Evolutionary conservation across 2,329 filamentous ascomycete genomes (phyloP).

Genomic region (Aspergillus terreus): DNA sequence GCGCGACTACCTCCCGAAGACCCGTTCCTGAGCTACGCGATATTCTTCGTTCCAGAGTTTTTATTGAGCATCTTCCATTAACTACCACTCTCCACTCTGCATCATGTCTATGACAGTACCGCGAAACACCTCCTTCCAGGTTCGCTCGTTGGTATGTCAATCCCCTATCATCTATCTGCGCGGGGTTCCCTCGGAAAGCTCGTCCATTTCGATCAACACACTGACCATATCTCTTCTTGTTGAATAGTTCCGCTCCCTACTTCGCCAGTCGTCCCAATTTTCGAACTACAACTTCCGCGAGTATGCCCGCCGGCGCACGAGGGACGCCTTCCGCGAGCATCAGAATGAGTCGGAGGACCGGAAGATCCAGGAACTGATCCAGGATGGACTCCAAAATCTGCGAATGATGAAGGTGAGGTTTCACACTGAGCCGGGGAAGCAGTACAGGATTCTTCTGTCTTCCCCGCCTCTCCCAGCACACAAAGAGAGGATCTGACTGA

Average conservation of each 20-base stretch:
- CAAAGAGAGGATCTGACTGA: conserved; percentile 29
- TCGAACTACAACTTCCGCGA: conserved; percentile 96
- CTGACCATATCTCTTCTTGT: background rate
- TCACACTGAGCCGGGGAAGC: background rate
- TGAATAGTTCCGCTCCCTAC: conserved; percentile 79
- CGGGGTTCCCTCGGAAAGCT: background rate
- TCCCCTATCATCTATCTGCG: background rate
- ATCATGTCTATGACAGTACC: conserved; percentile 44
- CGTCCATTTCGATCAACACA: conserved; percentile 1
- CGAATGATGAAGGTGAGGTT: conserved; percentile 77
- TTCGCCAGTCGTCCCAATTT: conserved; percentile 83
- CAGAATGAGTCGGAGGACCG: conserved; percentile 68
- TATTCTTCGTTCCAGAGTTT: background rate
- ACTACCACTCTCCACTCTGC: conserved; percentile 8
- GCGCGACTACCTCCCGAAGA: background rate
- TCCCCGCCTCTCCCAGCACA: background rate
- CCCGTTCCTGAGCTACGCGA: background rate
- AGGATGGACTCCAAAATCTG: conserved; percentile 81
- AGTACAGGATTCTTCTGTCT: background rate
- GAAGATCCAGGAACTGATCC: conserved; percentile 80
- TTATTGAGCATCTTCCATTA: background rate
- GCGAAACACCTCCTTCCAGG: conserved; percentile 45
- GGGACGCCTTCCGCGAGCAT: conserved; percentile 85
- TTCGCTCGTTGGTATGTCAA: conserved; percentile 43
- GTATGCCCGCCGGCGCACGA: conserved; percentile 86